Conservation (phyloP, 1,284 basidiomycete genomes). For the Marasmius fiardii region DNA sequence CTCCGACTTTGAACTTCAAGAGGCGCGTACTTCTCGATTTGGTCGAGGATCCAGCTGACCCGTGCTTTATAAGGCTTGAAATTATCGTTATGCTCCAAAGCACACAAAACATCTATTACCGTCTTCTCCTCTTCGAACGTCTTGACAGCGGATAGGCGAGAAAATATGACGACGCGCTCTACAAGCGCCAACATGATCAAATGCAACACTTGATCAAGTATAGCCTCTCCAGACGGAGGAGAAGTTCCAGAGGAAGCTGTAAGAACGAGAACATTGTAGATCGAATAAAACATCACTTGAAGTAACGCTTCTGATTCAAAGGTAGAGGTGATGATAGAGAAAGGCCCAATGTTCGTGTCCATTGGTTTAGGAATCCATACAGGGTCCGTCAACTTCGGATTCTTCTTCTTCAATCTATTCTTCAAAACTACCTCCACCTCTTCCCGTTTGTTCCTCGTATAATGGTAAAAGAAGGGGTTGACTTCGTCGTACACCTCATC, state of each 20-base stretch:
- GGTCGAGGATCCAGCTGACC: conserved; percentile 71
- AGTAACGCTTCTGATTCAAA: conserved; percentile 69
- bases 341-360: conserved; percentile 64
- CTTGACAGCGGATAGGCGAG: conserved; percentile 50
- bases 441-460: conserved; percentile 92
- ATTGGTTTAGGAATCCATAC: conserved; percentile 76
- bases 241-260: conserved; percentile 55
- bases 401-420: conserved; percentile 66
- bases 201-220: conserved; percentile 87
- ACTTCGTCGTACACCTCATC: conserved; percentile 85
- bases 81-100: conserved; percentile 70
- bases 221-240: conserved; percentile 78
- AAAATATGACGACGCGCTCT: conserved; percentile 64
- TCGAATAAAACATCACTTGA: conserved; percentile 75
- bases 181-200: conserved; percentile 81
- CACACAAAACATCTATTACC: conserved; percentile 71
- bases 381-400: conserved; percentile 52
- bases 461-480: conserved; percentile 96
- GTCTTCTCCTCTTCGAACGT: conserved; percentile 57
- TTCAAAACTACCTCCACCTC: conserved; percentile 86
- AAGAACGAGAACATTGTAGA: conserved; percentile 64
- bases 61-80: conserved; percentile 72
- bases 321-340: conserved; percentile 51
- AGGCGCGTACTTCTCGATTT: conserved; percentile 52
- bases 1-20: conserved; percentile 53